Base-by-base conservation (phyloP, 2,329 filamentous ascomycete species). In the Pyricularia sp. region DNA sequence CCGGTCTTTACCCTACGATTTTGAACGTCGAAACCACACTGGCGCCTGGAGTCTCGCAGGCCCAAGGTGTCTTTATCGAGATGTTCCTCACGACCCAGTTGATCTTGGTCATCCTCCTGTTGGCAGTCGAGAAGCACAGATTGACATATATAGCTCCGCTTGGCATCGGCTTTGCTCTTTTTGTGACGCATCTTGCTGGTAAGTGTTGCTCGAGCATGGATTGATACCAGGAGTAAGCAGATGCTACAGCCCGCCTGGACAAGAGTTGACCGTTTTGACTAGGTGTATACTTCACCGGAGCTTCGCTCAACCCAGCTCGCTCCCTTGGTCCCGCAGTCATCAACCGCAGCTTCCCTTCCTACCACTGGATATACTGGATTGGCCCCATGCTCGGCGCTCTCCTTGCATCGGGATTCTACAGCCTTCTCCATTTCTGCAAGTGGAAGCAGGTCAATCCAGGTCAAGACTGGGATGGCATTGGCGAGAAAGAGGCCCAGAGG, bases 121-220 rank as follows among this genome's bases (percentile, higher is more conserved):
- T 90, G 60, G 88, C 87, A 0, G 84, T 85, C 4, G 87, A 90
- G 72, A 91, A 91, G 75, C 88, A 91, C 73, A 85, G 86, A 60
- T 84, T 84, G 2, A 91, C 88, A 0, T 90, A 82, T 71, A 75
- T 91, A 1, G 88, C 88, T 0, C 88, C 89, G 0, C 76, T 91
- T 3, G 88, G 86, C 13, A 90, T 92, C 69, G 89, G 89, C 1
- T 74, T 90, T 2, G 79, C 88, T 0, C 80, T 91, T 64, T 91
- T 91, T 73, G 81, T 91, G 59, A 76, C 77, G 5, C 75, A 82
- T 71, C 72, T 81, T 63, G 74, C 72, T 31, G 63, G 72, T 73
- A 67, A 63, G 70, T 68, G 62, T n/a, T 31, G 24, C 7, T 19
- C 3, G 8, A n/a, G 4, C 6, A n/a, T 8, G 9, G 40, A 49